These are phyloP conservation scores for Ceratocystis papillata DNA, from an alignment of 2,329 filamentous ascomycete species.

Conservation along the genomic window DNA sequence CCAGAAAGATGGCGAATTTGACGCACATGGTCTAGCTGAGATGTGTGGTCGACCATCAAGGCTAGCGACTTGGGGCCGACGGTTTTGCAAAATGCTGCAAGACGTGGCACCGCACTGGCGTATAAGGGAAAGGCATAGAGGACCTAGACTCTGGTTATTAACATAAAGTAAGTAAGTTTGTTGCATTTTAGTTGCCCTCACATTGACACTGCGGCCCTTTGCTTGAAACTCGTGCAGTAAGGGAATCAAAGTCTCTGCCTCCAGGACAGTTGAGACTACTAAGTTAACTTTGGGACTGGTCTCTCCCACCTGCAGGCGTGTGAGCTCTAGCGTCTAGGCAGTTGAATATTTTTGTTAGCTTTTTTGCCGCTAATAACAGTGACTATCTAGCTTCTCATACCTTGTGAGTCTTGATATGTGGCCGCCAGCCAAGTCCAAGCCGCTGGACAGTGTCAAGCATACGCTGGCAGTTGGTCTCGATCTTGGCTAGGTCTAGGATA, in stretches of 20 bases:
- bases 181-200: slow-evolving; percentile 31
- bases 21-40: slow-evolving; percentile 45
- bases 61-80: slow-evolving; percentile 49
- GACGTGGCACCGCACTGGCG: slow-evolving; percentile 47
- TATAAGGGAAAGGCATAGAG: slow-evolving; percentile 64
- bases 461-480: slow-evolving; percentile 55
- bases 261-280: slow-evolving; percentile 62
- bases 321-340: slow-evolving; percentile 52
- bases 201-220: slow-evolving; percentile 47
- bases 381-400: slow-evolving; percentile 32
- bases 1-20: slow-evolving; percentile 36
- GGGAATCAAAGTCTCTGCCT: slow-evolving; percentile 56
- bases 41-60: slow-evolving; percentile 58
- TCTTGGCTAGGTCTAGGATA: slow-evolving; percentile 56
- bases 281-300: slow-evolving; percentile 43
- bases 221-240: slow-evolving; percentile 48
- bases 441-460: slow-evolving; percentile 56
- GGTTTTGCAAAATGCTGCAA: slow-evolving; percentile 44
- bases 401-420: slow-evolving; percentile 79
- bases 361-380: background rate
- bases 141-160: slow-evolving; percentile 35
- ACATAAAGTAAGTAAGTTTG: background rate
- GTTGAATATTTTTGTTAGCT: slow-evolving; percentile 24
- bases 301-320: slow-evolving; percentile 57
- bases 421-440: slow-evolving; percentile 56